These are phyloP conservation scores for Myriosclerotinia curreyana DNA, from an alignment of 2,329 filamentous ascomycete genomes.

Conservation along the genomic window DNA sequence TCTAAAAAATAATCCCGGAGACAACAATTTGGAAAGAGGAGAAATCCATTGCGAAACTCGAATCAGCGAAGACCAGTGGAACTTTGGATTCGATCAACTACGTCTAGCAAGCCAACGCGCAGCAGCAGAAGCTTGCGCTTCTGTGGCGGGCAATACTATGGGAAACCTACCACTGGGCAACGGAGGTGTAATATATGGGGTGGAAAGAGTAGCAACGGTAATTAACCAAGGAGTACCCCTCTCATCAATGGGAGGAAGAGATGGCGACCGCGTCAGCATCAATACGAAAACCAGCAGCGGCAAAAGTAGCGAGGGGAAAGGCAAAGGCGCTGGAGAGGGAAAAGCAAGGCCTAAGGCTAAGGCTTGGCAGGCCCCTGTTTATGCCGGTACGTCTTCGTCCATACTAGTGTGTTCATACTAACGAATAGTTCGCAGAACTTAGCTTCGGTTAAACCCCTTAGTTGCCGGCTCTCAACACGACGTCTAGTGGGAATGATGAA, in stretches of 20 bases:
- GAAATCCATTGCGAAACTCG: conserved; percentile 34
- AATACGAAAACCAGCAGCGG: conserved; percentile 32
- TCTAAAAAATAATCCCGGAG: conserved; percentile 20
- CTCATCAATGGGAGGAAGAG: conserved; percentile 16
- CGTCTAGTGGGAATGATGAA: not conserved
- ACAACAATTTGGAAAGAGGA: not conserved
- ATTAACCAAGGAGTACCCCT: conserved; percentile 21
- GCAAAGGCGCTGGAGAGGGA: conserved; percentile 32
- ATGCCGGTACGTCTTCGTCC: conserved; percentile 39
- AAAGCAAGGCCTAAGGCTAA: conserved; percentile 41
- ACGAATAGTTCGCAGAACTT: conserved; percentile 6
- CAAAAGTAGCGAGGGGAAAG: conserved; percentile 32
- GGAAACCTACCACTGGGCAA: conserved; percentile 24
- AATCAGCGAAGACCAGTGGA: conserved; percentile 27
- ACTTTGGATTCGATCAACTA: conserved; percentile 35
- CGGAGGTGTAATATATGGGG: conserved; percentile 31
- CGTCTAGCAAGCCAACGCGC: conserved; percentile 36
- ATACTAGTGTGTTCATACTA: conserved; percentile 5
- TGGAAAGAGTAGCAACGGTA: conserved; percentile 28
- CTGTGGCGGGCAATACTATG: conserved; percentile 26
- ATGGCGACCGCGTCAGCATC: conserved; percentile 30
- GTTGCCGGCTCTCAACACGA: not conserved
- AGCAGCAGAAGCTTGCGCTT: conserved; percentile 37
- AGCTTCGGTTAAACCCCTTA: conserved; percentile 13
- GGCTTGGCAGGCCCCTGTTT: conserved; percentile 44